A percentile compares a stretch with the other conserved stretches of the same genome.
phyloP scores from a whole-genome alignment of 306 rosid species.

The Sophora flavescens region DNA sequence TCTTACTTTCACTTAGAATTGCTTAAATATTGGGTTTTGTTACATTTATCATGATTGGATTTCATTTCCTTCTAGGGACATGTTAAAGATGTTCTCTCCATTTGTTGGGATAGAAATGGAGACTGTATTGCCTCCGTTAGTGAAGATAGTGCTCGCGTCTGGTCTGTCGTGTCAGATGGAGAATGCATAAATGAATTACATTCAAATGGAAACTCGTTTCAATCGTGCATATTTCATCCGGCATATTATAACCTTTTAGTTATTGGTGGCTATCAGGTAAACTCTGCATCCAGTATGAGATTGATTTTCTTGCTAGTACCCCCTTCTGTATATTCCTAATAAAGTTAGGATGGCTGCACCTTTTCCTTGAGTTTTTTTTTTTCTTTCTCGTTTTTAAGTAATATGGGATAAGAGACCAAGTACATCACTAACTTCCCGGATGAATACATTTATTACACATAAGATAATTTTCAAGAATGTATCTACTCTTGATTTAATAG shows the following conservation, averaged over 20 bases:
- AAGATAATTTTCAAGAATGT: not conserved
- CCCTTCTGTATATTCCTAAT: constrained; percentile 2
- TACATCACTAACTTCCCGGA: not conserved
- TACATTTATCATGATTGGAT: constrained; percentile 31
- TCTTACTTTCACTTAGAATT: constrained; percentile 3
- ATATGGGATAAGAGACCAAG: too few species aligned
- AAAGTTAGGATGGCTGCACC: not conserved
- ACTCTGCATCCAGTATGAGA: constrained; percentile 5
- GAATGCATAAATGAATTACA: constrained; percentile 58
- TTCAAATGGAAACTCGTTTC: constrained; percentile 65
- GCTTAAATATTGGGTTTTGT: constrained; percentile 24
- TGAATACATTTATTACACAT: not conserved
- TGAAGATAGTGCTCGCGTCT: constrained; percentile 65
- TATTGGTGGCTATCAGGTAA: constrained; percentile 73
- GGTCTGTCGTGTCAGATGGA: constrained; percentile 54
- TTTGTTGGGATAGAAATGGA: constrained; percentile 71
- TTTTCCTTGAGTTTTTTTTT: not conserved
- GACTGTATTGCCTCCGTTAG: constrained; percentile 66
- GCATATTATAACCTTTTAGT: constrained; percentile 51
- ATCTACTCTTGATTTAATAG: too few species aligned
- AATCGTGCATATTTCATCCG: constrained; percentile 73
- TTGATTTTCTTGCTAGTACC: constrained; percentile 10
- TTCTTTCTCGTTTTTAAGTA: too few species aligned
- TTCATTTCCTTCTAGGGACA: constrained; percentile 55
- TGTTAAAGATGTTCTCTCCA: constrained; percentile 60